A percentile compares a stretch with the other conserved stretches of the same genome.
Evolutionary conservation across 164 flowering plant genomes (phyloP).

Genomic region (Kalanchoe fedtschenkoi): DNA sequence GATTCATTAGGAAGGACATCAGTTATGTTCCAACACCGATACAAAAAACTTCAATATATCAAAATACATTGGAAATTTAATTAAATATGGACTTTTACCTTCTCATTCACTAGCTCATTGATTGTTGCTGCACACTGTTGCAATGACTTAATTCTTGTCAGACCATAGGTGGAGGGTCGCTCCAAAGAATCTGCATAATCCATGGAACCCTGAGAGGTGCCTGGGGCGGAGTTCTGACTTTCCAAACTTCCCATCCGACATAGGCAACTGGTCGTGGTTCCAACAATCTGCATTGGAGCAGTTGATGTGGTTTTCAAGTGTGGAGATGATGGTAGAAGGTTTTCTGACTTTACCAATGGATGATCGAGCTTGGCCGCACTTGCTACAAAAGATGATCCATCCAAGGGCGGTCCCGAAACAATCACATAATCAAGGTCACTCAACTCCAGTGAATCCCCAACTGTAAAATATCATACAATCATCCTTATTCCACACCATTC

Average conservation of each 20-base stretch:
- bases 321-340: conserved; percentile 23
- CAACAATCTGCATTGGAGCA: conserved; percentile 65
- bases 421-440: conserved; percentile 89
- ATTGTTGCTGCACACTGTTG: conserved; percentile 71
- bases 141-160: conserved; percentile 72
- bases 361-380: conserved; percentile 36
- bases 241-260: conserved; percentile 44
- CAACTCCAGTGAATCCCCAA: conserved; percentile 57
- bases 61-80: background rate
- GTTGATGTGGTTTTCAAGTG: conserved; percentile 21
- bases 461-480: conserved; percentile 23
- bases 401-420: conserved; percentile 68
- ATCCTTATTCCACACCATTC: too few species aligned
- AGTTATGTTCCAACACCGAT: background rate
- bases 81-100: conserved; percentile 42
- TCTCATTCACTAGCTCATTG: conserved; percentile 63
- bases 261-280: conserved; percentile 20
- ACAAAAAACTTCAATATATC: background rate
- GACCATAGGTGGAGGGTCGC: conserved; percentile 59
- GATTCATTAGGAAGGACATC: background rate
- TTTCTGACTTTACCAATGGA: conserved; percentile 30
- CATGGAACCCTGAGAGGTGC: conserved; percentile 67
- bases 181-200: conserved; percentile 58
- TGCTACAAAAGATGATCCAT: conserved; percentile 42
- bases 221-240: conserved; percentile 67